These are phyloP conservation scores for Physocladia obscura DNA, from an alignment of 192 early-diverging fungal genomes.

Conservation along the genomic window DNA sequence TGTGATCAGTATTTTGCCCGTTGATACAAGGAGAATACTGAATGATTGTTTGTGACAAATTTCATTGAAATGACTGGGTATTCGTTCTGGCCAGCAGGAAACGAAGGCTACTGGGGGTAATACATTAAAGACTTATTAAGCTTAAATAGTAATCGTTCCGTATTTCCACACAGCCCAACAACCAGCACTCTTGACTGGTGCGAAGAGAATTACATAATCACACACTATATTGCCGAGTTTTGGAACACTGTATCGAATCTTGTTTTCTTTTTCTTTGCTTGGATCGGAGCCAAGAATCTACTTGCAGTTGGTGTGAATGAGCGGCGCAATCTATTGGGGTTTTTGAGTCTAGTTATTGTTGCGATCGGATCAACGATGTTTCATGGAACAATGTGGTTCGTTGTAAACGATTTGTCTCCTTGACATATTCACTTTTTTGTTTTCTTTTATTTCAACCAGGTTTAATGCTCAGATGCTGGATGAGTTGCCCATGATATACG, in stretches of 20 bases:
- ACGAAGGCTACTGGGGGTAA: slow-evolving; percentile 23
- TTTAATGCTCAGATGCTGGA: slow-evolving; percentile 42
- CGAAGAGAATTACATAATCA: slow-evolving; percentile 66
- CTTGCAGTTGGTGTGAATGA: slow-evolving; percentile 50
- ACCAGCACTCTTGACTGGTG: slow-evolving; percentile 51
- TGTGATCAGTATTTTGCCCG: too few species aligned
- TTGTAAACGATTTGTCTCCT: slow-evolving; percentile 6
- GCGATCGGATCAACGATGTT: slow-evolving; percentile 74
- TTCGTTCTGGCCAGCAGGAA: slow-evolving; percentile 16
- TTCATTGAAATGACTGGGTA: slow-evolving; percentile 2
- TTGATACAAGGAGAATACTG: too few species aligned
- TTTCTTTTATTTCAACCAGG: neutral
- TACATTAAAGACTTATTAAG: neutral
- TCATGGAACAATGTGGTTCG: slow-evolving; percentile 74
- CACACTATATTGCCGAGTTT: slow-evolving; percentile 74
- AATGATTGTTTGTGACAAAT: neutral
- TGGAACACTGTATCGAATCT: slow-evolving; percentile 77
- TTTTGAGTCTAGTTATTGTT: slow-evolving; percentile 65
- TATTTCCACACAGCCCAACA: slow-evolving; percentile 6
- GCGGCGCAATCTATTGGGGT: slow-evolving; percentile 56
- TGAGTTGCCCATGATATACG: slow-evolving; percentile 70
- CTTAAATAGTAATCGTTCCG: neutral
- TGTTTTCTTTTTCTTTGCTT: slow-evolving; percentile 60
- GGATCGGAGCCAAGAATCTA: slow-evolving; percentile 56
- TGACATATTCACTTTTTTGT: neutral